A percentile compares a stretch with the other conserved stretches of the same genome.
Evolutionary conservation across 768 basidiomycete species (phyloP).

Genomic region (Nidula microcarpa): DNA sequence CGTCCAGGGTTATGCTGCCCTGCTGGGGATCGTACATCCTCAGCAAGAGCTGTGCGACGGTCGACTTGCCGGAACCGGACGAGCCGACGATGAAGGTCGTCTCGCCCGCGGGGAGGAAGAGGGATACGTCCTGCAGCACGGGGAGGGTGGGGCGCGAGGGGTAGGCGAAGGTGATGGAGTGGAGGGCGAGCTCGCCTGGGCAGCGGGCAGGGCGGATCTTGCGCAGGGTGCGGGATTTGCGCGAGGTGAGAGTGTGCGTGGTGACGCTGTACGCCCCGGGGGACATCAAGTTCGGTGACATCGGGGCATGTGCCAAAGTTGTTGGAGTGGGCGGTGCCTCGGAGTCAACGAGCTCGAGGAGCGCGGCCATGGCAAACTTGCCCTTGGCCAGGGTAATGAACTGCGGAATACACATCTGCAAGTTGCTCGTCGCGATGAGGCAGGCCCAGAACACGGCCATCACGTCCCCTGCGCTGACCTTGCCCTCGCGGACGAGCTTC

Average conservation of each 20-base stretch:
- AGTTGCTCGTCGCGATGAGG: conserved; percentile 81
- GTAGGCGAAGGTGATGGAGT: conserved; percentile 79
- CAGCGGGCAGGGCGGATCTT: conserved; percentile 66
- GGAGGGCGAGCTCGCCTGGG: conserved; percentile 72
- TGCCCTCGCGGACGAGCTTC: conserved; percentile 79
- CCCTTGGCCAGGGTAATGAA: conserved; percentile 77
- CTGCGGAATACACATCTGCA: conserved; percentile 85
- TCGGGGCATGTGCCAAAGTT: conserved; percentile 10
- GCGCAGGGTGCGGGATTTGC: conserved; percentile 33
- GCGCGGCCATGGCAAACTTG: conserved; percentile 72
- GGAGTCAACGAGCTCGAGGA: conserved; percentile 58
- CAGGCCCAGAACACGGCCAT: conserved; percentile 99
- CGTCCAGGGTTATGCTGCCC: conserved; percentile 78
- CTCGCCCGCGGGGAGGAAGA: conserved; percentile 72
- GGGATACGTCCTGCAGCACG: conserved; percentile 62
- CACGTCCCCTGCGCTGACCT: conserved; percentile 67
- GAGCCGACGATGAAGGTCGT: conserved; percentile 89
- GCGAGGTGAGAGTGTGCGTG: conserved; percentile 49
- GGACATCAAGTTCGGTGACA: conserved; percentile 5
- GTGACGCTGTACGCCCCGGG: conserved; percentile 40
- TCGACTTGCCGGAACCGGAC: conserved; percentile 93
- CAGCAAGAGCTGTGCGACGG: conserved; percentile 78
- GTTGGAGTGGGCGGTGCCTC: conserved; percentile 1
- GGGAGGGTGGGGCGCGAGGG: conserved; percentile 69
- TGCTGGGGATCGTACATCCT: conserved; percentile 65